Evolutionary conservation across 2,329 filamentous ascomycete genomes (phyloP), one percentile per base, ranked within the genome.

Genomic region (Penicillium griseofulvum): DNA sequence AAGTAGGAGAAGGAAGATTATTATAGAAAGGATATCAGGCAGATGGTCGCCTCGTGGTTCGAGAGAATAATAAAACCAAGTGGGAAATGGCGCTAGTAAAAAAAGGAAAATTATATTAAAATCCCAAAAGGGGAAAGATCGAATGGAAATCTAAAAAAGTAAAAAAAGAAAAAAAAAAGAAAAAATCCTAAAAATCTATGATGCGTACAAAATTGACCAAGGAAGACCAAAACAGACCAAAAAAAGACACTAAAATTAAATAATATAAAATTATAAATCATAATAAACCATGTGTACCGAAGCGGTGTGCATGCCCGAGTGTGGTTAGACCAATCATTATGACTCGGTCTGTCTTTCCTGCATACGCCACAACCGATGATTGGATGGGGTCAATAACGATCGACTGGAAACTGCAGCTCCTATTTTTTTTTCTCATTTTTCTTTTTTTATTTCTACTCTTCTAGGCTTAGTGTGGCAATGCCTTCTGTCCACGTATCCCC

Each of bases 1-100:
- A 49, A 31, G 46, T 24, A 16, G 37, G 48, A 56, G 54, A 57
- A 81, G 71, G 78, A 71, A 80, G 81, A 76, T 77, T 50, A 44
- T 44, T 55, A 54, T 56, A 46, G 41, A 31, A 42, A 33, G 29
- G 48, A 17, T 33, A 26, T 44, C 38, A 44, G 43, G 50, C 47
- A 74, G 80, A 77, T 77, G 77, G 52, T 24, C 39, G 52, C 51
- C 51, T 53, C 51, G 51, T 53, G 51, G 51, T 49, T 53, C 55
- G 54, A 53, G 50, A 57, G 44, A 55, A 54, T 54, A 57, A 48
- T 41, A 44, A 52, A 43, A 41, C 37, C 34, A 37, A 33, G 29
- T 34, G 31, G 29, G 31, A 9, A 52, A 39, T 37, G 2, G 14
- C 39, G 38, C 47, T 39, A 54, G 37, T 46, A 37, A 16, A 29